Conservation (phyloP, 495 filamentous ascomycete species). For the Hypomontagnella submonticulosa region DNA sequence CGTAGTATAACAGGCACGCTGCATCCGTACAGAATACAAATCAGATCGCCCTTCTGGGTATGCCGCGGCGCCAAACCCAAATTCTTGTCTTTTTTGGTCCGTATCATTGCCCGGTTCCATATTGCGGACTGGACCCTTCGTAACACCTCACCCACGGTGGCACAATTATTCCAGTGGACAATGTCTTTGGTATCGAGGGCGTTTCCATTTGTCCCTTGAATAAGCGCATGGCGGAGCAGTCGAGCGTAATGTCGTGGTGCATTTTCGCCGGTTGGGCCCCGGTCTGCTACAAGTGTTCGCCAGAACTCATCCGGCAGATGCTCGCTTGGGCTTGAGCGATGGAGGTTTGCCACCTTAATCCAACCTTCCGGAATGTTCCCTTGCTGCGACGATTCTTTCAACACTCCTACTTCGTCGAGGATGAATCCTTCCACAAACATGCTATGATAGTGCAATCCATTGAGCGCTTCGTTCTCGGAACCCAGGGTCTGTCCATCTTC, state of each 20-base stretch:
- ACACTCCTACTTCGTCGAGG: conserved; percentile 45
- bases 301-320: conserved; percentile 53
- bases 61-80: conserved; percentile 40
- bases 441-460: conserved; percentile 47
- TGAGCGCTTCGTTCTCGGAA: not conserved
- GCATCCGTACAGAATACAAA: conserved; percentile 56
- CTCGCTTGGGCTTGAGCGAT: too few species aligned
- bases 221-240: conserved; percentile 36
- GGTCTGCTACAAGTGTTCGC: conserved; percentile 57
- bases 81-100: not conserved
- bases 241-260: conserved; percentile 45
- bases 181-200: conserved; percentile 20
- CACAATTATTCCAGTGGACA: conserved; percentile 27
- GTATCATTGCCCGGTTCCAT: conserved; percentile 47
- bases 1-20: conserved; percentile 56
- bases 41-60: conserved; percentile 41
- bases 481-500: conserved; percentile 31
- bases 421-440: conserved; percentile 53
- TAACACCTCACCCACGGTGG: conserved; percentile 39
- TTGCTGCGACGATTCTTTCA: conserved; percentile 33
- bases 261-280: conserved; percentile 49
- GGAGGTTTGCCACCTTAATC: conserved; percentile 30
- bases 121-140: conserved; percentile 43
- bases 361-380: conserved; percentile 33
- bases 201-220: conserved; percentile 42